phyloP scores from a whole-genome alignment of 2,329 filamentous ascomycete genomes.

The Botrytis fragariae region DNA sequence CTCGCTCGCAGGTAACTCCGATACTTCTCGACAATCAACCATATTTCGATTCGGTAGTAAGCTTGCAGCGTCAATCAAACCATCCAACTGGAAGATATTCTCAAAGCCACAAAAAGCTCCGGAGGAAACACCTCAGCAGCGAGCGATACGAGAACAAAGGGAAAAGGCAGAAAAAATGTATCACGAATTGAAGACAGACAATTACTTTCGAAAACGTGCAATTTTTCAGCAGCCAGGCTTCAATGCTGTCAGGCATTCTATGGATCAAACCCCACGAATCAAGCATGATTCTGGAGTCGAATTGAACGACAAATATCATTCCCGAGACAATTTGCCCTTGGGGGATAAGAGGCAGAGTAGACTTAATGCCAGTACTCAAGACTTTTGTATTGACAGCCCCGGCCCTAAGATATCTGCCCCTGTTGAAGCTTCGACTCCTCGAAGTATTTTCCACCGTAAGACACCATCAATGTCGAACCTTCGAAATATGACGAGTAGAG shows the following conservation, averaged over 20 bases:
- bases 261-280: conserved; percentile 6
- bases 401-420: conserved; percentile 21
- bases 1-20: conserved; percentile 30
- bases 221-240: conserved; percentile 36
- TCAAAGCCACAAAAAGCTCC: conserved; percentile 38
- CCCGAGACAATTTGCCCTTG: conserved; percentile 20
- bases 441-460: conserved; percentile 30
- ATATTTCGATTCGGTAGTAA: conserved; percentile 56
- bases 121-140: conserved; percentile 43
- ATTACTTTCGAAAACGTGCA: conserved; percentile 41
- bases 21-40: conserved; percentile 43
- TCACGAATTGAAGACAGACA: conserved; percentile 52
- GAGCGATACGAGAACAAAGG: conserved; percentile 44
- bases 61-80: conserved; percentile 53
- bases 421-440: conserved; percentile 23
- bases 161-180: conserved; percentile 51
- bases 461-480: conserved; percentile 33
- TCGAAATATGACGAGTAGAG: conserved; percentile 25
- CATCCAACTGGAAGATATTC: conserved; percentile 48
- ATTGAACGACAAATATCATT: conserved; percentile 24
- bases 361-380: conserved; percentile 29
- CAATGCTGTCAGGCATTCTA: background rate
- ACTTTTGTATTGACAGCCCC: conserved; percentile 17
- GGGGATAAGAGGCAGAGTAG: conserved; percentile 34
- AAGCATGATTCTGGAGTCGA: conserved; percentile 37